These are phyloP conservation scores for Lasiodiplodia theobromae DNA, from an alignment of 2,329 filamentous ascomycete species.

Conservation along the genomic window DNA sequence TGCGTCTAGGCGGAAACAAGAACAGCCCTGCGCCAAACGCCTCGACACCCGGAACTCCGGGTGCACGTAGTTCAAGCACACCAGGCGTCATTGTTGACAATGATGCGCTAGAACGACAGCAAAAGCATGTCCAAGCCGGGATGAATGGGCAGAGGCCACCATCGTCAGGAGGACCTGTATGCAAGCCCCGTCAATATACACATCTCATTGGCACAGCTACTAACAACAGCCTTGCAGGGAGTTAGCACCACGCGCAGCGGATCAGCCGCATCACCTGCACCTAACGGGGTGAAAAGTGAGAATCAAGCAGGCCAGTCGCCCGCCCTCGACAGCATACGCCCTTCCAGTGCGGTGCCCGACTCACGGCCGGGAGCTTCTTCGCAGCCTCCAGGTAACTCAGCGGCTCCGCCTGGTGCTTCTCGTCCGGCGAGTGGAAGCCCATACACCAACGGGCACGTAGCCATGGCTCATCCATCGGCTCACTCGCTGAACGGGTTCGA, in stretches of 20 bases:
- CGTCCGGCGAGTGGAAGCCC: conserved; percentile 52
- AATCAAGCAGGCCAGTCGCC: conserved; percentile 50
- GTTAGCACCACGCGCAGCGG: conserved; percentile 49
- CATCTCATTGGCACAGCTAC: conserved; percentile 31
- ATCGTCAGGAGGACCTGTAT: conserved; percentile 39
- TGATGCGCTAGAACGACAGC: conserved; percentile 61
- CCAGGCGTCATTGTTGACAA: conserved; percentile 61
- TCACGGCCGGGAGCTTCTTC: conserved; percentile 35
- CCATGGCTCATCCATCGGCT: background rate
- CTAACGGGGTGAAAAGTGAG: conserved; percentile 52
- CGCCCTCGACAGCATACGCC: conserved; percentile 48
- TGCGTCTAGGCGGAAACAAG: conserved; percentile 67
- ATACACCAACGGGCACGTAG: conserved; percentile 35
- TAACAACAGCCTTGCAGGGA: conserved; percentile 13
- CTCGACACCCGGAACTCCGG: conserved; percentile 48
- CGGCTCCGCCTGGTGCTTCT: conserved; percentile 49
- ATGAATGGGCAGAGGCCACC: conserved; percentile 49
- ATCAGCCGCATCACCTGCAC: conserved; percentile 38
- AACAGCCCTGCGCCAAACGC: conserved; percentile 41
- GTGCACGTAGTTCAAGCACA: conserved; percentile 50
- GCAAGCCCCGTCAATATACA: conserved; percentile 24
- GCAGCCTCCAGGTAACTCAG: conserved; percentile 37
- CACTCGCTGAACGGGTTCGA: conserved; percentile 25
- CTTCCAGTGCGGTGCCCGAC: conserved; percentile 46
- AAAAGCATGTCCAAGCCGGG: conserved; percentile 59